Evolutionary conservation across 2,329 filamentous ascomycete species (phyloP), one percentile per base, ranked within the genome.

Genomic region (Aspergillaceae sp.): DNA sequence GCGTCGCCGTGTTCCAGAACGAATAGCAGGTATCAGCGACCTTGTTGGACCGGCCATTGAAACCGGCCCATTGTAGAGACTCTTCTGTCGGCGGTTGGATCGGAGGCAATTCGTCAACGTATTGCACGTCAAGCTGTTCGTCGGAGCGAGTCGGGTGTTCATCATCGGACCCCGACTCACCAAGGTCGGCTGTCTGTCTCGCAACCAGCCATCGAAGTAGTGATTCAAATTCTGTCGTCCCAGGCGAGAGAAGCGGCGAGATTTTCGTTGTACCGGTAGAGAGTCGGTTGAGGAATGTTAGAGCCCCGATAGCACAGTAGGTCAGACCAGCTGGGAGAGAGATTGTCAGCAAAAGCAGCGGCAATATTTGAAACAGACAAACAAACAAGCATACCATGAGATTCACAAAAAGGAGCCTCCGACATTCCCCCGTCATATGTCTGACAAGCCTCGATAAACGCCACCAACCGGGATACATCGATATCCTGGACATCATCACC

Each of bases 11-110:
- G 0, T 87, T 87, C 92, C 92, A 98, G 74, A 91, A 98, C 26
- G 82, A 84, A 66, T 98, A 98, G 69, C 92, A 98, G 0, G 92
- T 97, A 67, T 98, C 92, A 7, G 87, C 86, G 41, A 83, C 77
- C 66, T 98, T 98, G 71, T 95, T 96, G 62, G 80, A 82, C 42
- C 92, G 82, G 28, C 92, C 92, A 59, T 94, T 95, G 69, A 94
- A 89, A 7, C 90, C 92, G 1, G 87, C 77, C 58, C 76, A 78
- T 7, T 70, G 66, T 35, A 74, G 62, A 51, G 58, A 61, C 43
- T 58, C 60, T 35, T 44, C 57, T 41, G 43, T 55, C 19, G 48
- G 50, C 8, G 56, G 49, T 36, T 46, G 28, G 30, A 65, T 47
- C 42, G 49, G 44, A 29, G 64, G 58, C 32, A 70, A 53, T n/a